A percentile compares a stretch with the other conserved stretches of the same genome.
Conservation (phyloP, 768 basidiomycete genomes). For the Amanita inopinata region DNA sequence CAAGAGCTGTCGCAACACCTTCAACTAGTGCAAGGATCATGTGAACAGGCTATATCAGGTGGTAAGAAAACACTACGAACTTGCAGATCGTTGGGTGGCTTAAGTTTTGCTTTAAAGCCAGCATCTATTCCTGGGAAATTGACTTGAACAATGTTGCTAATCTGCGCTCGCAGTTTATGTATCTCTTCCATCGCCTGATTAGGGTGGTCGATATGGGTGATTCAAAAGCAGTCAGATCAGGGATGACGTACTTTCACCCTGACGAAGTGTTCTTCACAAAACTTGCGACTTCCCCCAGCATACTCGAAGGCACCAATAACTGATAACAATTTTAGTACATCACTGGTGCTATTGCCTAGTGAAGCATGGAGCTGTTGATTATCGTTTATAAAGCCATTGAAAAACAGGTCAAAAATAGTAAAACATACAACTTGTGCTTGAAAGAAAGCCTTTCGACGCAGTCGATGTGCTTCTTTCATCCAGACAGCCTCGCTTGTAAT, state of each 20-base stretch:
- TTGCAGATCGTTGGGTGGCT: slow-evolving; percentile 73
- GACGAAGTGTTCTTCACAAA: slow-evolving; percentile 87
- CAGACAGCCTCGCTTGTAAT: slow-evolving; percentile 36
- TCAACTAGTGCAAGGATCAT: slow-evolving; percentile 45
- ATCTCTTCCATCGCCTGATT: slow-evolving; percentile 92
- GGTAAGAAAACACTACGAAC: slow-evolving; percentile 26
- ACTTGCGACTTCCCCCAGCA: slow-evolving; percentile 67
- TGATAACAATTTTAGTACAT: slow-evolving; percentile 79
- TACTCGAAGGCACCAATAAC: slow-evolving; percentile 97
- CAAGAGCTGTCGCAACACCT: slow-evolving; percentile 80
- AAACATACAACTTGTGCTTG: slow-evolving; percentile 60
- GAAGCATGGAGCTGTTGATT: slow-evolving; percentile 56
- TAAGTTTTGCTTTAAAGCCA: slow-evolving; percentile 52
- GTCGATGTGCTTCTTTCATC: slow-evolving; percentile 47
- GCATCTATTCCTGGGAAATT: slow-evolving; percentile 61
- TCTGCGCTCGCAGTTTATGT: slow-evolving; percentile 86
- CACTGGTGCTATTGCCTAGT: slow-evolving; percentile 74
- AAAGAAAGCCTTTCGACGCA: slow-evolving; percentile 71
- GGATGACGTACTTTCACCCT: slow-evolving; percentile 59
- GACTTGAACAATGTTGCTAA: slow-evolving; percentile 73
- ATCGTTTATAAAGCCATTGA: slow-evolving; percentile 5
- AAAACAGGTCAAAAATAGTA: not conserved
- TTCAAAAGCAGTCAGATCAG: not conserved
- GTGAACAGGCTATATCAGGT: slow-evolving; percentile 3
- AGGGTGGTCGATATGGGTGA: not conserved